Percentiles rank a stretch among this genome's conserved stretches.
These are phyloP conservation scores for Bolboschoenoplectus hybrid DNA, from an alignment of 202 grass and related monocot genomes.

Conservation along the genomic window DNA sequence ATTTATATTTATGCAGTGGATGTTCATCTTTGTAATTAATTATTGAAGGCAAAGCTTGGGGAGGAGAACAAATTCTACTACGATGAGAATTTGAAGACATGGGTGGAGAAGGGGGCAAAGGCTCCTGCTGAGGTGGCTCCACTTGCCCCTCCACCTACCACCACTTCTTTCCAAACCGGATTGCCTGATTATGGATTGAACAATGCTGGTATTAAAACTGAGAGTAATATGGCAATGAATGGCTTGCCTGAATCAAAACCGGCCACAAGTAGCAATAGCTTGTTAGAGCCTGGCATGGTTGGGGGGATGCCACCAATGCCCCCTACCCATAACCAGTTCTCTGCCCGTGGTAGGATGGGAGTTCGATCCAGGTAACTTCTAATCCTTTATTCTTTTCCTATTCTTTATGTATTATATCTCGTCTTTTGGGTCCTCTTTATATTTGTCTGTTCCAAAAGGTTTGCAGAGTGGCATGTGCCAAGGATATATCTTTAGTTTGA, in stretches of 20 bases:
- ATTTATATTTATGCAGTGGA: constrained; percentile 9
- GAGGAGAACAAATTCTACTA: constrained; percentile 97
- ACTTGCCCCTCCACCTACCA: constrained; percentile 81
- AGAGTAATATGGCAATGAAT: constrained; percentile 46
- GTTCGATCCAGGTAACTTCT: constrained; percentile 75
- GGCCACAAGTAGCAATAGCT: constrained; percentile 32
- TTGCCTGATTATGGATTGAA: constrained; percentile 66
- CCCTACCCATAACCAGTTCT: constrained; percentile 92
- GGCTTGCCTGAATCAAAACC: constrained; percentile 48
- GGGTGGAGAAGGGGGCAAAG: constrained; percentile 93
- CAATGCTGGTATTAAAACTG: constrained; percentile 41
- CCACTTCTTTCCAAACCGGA: constrained; percentile 70
- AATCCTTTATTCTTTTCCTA: background rate
- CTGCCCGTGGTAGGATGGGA: constrained; percentile 74
- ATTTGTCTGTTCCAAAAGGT: background rate
- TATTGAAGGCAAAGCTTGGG: constrained; percentile 84
- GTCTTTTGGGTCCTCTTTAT: background rate
- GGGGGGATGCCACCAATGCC: constrained; percentile 79
- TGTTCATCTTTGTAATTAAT: constrained; percentile 39
- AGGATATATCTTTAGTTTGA: constrained; percentile 5
- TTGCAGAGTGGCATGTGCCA: background rate
- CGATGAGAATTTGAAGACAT: constrained; percentile 87
- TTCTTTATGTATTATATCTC: constrained; percentile 2
- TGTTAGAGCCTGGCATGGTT: constrained; percentile 48
- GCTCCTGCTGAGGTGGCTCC: constrained; percentile 69